Percentiles rank a stretch among this genome's conserved stretches.
phyloP scores from a whole-genome alignment of 2,329 filamentous ascomycete species.

The Trichoderma atroviride region DNA sequence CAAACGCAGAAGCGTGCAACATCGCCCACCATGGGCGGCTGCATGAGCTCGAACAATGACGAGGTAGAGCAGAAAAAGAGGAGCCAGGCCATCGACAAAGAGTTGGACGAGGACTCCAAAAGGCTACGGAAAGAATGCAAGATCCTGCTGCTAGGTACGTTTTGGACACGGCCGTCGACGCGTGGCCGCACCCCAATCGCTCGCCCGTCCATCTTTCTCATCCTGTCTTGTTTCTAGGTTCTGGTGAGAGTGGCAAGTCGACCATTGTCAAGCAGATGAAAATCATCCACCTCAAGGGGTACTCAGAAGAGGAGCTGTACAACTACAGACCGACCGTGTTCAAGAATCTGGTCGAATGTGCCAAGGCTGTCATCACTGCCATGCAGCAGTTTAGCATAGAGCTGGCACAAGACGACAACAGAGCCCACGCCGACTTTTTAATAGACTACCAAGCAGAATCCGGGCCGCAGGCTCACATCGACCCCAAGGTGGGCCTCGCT shows the following conservation, averaged over 20 bases:
- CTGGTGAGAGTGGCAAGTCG: conserved; percentile 97
- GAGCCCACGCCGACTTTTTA: conserved; percentile 76
- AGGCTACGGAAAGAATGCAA: conserved; percentile 97
- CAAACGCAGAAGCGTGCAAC: conserved; percentile 18
- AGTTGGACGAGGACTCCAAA: conserved; percentile 91
- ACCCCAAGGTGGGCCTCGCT: conserved; percentile 78
- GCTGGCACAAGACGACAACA: conserved; percentile 70
- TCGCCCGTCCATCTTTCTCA: conserved; percentile 29
- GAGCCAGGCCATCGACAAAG: conserved; percentile 93
- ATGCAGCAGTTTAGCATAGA: conserved; percentile 91
- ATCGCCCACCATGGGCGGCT: conserved; percentile 75
- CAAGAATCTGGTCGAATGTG: conserved; percentile 97
- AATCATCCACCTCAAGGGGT: conserved; percentile 98
- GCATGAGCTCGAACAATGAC: conserved; percentile 86
- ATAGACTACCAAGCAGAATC: conserved; percentile 87
- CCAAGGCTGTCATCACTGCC: conserved; percentile 86
- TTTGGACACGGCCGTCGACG: background rate
- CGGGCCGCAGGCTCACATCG: conserved; percentile 83
- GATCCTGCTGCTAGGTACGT: conserved; percentile 87
- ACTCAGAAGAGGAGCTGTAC: conserved; percentile 88
- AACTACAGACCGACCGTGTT: conserved; percentile 96
- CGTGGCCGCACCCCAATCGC: background rate
- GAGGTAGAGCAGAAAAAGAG: conserved; percentile 93
- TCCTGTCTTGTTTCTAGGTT: conserved; percentile 62
- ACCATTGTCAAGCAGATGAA: conserved; percentile 99